Evolutionary conservation across 345 rosid genomes (phyloP).

Genomic region (Rhodamnia argentea): DNA sequence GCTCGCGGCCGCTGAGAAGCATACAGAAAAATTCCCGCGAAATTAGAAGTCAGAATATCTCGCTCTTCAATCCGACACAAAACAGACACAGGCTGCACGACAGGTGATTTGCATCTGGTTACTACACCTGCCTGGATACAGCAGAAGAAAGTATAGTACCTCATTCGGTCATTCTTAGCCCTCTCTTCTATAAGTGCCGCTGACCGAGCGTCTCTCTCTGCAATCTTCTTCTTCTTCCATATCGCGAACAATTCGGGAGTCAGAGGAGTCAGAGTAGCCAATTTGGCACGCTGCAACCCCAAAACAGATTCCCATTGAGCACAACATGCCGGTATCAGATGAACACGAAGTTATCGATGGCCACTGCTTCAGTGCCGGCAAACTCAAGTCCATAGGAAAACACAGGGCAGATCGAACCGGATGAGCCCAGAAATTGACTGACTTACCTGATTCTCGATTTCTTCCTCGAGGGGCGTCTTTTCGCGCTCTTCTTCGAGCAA

Average conservation of each 20-base stretch:
- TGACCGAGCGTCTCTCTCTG: conserved; percentile 46
- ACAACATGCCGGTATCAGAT: too few species aligned
- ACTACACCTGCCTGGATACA: neutral
- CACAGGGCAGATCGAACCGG: neutral
- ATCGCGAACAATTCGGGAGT: conserved; percentile 43
- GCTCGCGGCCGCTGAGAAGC: conserved; percentile 53
- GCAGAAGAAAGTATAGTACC: conserved; percentile 16
- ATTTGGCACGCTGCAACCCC: conserved; percentile 36
- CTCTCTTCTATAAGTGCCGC: conserved; percentile 47
- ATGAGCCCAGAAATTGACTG: neutral
- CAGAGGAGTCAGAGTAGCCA: conserved; percentile 38
- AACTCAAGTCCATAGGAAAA: neutral
- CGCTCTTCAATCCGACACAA: neutral
- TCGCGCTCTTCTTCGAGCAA: conserved; percentile 52
- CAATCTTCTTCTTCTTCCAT: conserved; percentile 59
- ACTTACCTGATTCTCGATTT: conserved; percentile 53
- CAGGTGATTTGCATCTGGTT: neutral
- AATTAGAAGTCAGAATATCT: neutral
- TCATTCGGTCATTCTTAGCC: conserved; percentile 58
- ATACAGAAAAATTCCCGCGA: neutral
- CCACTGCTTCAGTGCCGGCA: neutral
- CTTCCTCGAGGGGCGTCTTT: conserved; percentile 47
- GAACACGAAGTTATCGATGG: neutral
- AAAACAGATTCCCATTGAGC: neutral
- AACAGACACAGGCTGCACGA: neutral